Evolutionary conservation across 1,284 basidiomycete genomes (phyloP), one percentile per base, ranked within the genome.

Genomic region (Volvariella surrecta): DNA sequence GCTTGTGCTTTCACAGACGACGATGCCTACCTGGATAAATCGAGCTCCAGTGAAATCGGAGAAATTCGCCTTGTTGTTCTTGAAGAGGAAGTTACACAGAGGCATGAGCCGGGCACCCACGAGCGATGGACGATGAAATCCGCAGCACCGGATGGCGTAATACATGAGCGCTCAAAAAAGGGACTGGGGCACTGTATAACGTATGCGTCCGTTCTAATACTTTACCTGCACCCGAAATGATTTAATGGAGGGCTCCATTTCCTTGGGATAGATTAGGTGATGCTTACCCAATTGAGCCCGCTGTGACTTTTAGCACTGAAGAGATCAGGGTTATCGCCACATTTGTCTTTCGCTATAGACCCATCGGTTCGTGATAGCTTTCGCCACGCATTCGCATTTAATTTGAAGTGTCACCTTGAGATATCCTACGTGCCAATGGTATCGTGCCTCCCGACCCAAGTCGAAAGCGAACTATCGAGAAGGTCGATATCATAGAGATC

Each of bases 161-260:
- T 53, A n/a, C 39, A 50, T 24, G 53, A 54, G 24, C 37, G 39
- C 22, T 40, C 32, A 8, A 52, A 54, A 42, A 50, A 51, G 37
- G 46, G 45, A 2, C 37, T 51, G 16, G 46, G 41, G 2, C 51
- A 52, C 34, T 47, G 53, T 24, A 45, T 46, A 13, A 37, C 45
- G 53, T 54, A 41, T 28, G 50, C 40, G 3, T 38, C 13, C 0
- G 9, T 19, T 19, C 10, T n/a, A n/a, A n/a, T n/a, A n/a, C n/a
- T n/a, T n/a, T n/a, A n/a, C n/a, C n/a, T n/a, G n/a, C n/a, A n/a
- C n/a, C n/a, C n/a, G n/a, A n/a, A n/a, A n/a, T n/a, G n/a, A n/a
- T n/a, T n/a, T n/a, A n/a, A n/a, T n/a, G n/a, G n/a, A n/a, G n/a
- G n/a, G n/a, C n/a, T n/a, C n/a, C n/a, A n/a, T n/a, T n/a, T n/a